These are phyloP conservation scores for Cladosporium cucumerinum DNA, from an alignment of 2,329 filamentous ascomycete genomes.

Conservation along the genomic window DNA sequence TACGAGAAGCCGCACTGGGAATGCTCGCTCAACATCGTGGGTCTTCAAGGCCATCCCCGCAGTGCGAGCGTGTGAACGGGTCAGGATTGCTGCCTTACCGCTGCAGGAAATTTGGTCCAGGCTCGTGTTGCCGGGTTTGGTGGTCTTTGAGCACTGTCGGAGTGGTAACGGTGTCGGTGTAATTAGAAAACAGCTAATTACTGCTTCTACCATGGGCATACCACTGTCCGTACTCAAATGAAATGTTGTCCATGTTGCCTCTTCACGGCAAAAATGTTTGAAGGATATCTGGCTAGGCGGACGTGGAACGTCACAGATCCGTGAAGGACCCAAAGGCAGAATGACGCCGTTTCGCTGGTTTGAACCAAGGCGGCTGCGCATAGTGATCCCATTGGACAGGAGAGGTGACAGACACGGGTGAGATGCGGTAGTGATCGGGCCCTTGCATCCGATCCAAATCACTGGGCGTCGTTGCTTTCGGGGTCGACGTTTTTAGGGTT, in stretches of 20 bases:
- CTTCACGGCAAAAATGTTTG: slow-evolving; percentile 2
- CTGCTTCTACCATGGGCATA: not conserved
- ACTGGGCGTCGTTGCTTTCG: slow-evolving; percentile 3
- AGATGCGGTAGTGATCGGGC: not conserved
- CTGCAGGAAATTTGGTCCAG: not conserved
- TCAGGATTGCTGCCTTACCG: not conserved
- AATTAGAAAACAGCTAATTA: not conserved
- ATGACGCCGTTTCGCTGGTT: not conserved
- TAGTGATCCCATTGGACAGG: not conserved
- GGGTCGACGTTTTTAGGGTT: not conserved
- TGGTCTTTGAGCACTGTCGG: not conserved
- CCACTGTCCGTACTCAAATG: not conserved
- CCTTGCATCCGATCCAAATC: slow-evolving; percentile 14
- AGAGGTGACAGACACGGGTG: slow-evolving; percentile 6
- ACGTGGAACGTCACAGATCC: not conserved
- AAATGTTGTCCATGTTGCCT: not conserved
- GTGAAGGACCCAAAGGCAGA: not conserved
- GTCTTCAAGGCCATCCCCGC: not conserved
- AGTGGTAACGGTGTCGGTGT: not conserved
- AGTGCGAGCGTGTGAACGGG: not conserved
- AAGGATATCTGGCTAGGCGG: not conserved
- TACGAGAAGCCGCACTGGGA: not conserved
- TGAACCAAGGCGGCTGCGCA: not conserved
- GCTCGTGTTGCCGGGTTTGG: not conserved
- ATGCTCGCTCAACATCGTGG: not conserved